Conservation (phyloP, 805 yeast species). For the Lipomyces lipofer region DNA sequence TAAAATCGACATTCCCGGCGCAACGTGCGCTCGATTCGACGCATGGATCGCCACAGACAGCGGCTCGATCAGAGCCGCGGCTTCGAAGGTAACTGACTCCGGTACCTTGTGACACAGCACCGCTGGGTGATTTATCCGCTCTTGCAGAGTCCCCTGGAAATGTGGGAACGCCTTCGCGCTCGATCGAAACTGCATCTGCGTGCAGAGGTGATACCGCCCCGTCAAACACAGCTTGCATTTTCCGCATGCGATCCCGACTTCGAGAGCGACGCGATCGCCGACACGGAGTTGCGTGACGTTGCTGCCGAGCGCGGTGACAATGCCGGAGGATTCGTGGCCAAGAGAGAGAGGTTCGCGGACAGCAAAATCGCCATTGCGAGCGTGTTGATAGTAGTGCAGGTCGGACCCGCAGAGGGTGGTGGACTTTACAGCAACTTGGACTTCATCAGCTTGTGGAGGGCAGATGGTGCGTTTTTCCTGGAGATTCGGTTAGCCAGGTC, state of each 20-base stretch:
- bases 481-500: no score
- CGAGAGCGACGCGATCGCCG: conserved; percentile 80
- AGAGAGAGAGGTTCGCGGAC: conserved; percentile 71
- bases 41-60: conserved; percentile 83
- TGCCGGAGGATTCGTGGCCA: conserved; percentile 81
- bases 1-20: conserved; percentile 58
- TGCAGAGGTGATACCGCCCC: conserved; percentile 83
- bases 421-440: conserved; percentile 29
- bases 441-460: conserved; percentile 29
- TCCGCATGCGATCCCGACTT: conserved; percentile 81
- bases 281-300: conserved; percentile 60
- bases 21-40: conserved; percentile 55
- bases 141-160: conserved; percentile 90
- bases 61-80: conserved; percentile 80
- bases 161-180: conserved; percentile 73
- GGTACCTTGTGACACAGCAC: conserved; percentile 61
- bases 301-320: conserved; percentile 64
- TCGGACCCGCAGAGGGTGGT: conserved; percentile 34
- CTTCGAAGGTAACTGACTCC: conserved; percentile 47
- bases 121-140: conserved; percentile 73
- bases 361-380: conserved; percentile 39
- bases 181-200: conserved; percentile 64
- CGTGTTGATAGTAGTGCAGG: conserved; percentile 32
- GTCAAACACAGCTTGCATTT: conserved; percentile 73
- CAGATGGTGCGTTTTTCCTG: no score